Base-by-base conservation (phyloP, 2,329 filamentous ascomycete species). In the Ilyonectria robusta region DNA sequence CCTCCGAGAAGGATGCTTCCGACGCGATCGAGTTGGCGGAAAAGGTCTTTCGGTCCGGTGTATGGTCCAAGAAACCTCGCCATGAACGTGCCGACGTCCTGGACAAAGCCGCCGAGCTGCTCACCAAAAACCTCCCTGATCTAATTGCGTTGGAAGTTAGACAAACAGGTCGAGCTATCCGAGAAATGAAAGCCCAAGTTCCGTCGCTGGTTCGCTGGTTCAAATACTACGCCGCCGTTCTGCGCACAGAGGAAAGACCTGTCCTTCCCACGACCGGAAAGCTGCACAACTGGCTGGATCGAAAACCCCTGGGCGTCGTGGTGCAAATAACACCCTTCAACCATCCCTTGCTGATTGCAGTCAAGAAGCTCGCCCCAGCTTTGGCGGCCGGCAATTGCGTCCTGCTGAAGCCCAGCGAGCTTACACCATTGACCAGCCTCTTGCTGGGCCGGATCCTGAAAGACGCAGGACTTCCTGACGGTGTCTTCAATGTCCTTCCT, bases 131-230 rank as follows among this genome's bases (percentile, higher is more conserved):
- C 8, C 81, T 93, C 1, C 83, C 87, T 0, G 78, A 81, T 1
- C 84, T 93, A 44, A 90, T 93, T 56, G 78, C 81, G 9, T 83
- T 92, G 4, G 92, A 94, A 77, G 89, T 92, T 8, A 81, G 78
- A 37, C 91, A 93, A 78, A 94, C 91, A 0, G 92, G 92, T 3
- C 88, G 91, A 0, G 88, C 88, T 0, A 82, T 91, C 31, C 88
- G 91, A 29, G 92, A 93, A 77, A 92, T 94, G 90, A 84, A 85
- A 55, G 90, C 91, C 1, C 92, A 93, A 76, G 87, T 92, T 6
- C 88, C 89, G 0, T 89, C 87, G 0, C 83, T 93, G 0, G 85
- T 89, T 1, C 87, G 89, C 48, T 93, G 91, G 91, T 89, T 93
- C 79, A 89, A 87, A 66, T 93, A 93, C 81, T 94, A 91, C 74